These are phyloP conservation scores for Hyphopichia burtonii DNA, from an alignment of 1,139 yeast genomes.

Conservation along the genomic window DNA sequence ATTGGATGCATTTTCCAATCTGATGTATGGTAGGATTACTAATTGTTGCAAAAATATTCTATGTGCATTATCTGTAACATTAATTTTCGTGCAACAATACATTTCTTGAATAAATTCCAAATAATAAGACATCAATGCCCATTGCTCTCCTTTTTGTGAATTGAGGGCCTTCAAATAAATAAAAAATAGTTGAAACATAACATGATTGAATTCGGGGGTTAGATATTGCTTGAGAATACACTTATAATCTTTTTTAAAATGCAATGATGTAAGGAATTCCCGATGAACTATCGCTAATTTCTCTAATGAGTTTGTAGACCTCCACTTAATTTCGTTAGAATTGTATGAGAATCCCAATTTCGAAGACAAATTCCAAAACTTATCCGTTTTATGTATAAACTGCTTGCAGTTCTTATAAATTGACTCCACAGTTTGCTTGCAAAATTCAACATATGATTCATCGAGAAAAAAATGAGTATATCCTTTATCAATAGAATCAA, in stretches of 20 bases:
- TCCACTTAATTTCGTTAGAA: constrained; percentile 28
- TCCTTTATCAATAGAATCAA: constrained; percentile 27
- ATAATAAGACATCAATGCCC: constrained; percentile 27
- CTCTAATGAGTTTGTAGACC: constrained; percentile 17
- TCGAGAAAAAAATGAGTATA: constrained; percentile 26
- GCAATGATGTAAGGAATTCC: constrained; percentile 25
- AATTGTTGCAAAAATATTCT: constrained; percentile 22
- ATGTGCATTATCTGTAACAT: background rate
- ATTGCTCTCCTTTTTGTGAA: constrained; percentile 21
- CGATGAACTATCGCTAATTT: constrained; percentile 26
- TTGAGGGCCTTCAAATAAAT: constrained; percentile 27
- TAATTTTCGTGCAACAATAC: constrained; percentile 5
- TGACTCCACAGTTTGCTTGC: constrained; percentile 25
- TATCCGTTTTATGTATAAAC: constrained; percentile 13
- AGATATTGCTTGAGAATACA: constrained; percentile 24
- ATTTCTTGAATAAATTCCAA: constrained; percentile 20
- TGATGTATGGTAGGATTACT: background rate
- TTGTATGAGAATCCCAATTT: constrained; percentile 31
- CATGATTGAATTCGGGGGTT: constrained; percentile 18
- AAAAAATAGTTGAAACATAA: constrained; percentile 30
- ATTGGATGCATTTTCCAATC: background rate
- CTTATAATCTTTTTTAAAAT: constrained; percentile 17
- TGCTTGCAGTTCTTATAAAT: constrained; percentile 23
- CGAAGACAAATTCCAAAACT: constrained; percentile 21
- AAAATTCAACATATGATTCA: constrained; percentile 25